Percentiles rank a stretch among this genome's conserved stretches.
These are phyloP conservation scores for Hydnum rufescens DNA, from an alignment of 768 basidiomycete genomes.

Conservation along the genomic window DNA sequence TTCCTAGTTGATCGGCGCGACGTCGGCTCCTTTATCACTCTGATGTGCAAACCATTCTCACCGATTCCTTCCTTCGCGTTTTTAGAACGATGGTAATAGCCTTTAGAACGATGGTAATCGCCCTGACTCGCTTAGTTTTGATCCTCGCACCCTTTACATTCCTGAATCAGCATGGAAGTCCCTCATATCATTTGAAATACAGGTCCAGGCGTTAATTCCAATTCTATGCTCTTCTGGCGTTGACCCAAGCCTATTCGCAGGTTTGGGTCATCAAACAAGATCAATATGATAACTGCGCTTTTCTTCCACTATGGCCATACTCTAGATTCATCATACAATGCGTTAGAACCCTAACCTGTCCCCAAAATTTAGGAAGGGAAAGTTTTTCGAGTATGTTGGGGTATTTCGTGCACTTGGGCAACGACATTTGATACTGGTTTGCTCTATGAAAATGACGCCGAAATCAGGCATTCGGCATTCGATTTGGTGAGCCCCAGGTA, in stretches of 20 bases:
- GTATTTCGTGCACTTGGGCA: neutral
- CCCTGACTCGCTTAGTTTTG: slow-evolving; percentile 71
- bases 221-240: neutral
- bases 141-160: slow-evolving; percentile 71
- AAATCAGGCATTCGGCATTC: slow-evolving; percentile 82
- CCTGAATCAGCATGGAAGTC: slow-evolving; percentile 54
- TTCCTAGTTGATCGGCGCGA: slow-evolving; percentile 59
- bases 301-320: slow-evolving; percentile 52
- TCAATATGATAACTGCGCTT: slow-evolving; percentile 85
- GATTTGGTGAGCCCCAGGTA: slow-evolving; percentile 45
- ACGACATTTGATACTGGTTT: neutral
- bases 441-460: slow-evolving; percentile 79
- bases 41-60: neutral
- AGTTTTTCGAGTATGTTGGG: slow-evolving; percentile 13
- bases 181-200: slow-evolving; percentile 93
- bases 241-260: slow-evolving; percentile 7
- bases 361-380: slow-evolving; percentile 50
- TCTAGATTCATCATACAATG: neutral
- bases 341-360: no score
- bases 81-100: no score
- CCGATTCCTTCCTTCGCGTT: slow-evolving; percentile 1
- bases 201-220: slow-evolving; percentile 23
- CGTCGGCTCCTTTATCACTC: slow-evolving; percentile 24
- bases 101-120: slow-evolving; percentile 57
- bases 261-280: slow-evolving; percentile 80